phyloP scores from a whole-genome alignment of 2,329 filamentous ascomycete species.

The Cladophialophora psammophila region DNA sequence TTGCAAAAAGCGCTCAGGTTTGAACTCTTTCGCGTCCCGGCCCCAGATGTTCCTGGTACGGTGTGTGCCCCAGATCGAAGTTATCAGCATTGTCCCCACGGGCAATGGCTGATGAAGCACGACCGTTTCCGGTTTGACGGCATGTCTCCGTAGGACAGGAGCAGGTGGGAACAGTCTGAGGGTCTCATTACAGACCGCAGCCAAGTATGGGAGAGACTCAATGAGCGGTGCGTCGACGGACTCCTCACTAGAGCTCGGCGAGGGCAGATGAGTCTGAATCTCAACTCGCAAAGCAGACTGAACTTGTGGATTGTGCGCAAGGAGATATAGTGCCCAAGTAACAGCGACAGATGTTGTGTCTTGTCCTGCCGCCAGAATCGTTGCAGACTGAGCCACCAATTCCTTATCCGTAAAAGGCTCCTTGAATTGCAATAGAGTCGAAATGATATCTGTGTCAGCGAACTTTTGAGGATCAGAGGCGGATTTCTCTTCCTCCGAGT shows the following conservation, averaged over 20 bases:
- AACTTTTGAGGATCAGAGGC: neutral
- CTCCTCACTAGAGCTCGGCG: slow-evolving; percentile 35
- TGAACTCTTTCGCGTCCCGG: slow-evolving; percentile 73
- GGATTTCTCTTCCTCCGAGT: slow-evolving; percentile 10
- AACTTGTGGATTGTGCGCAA: slow-evolving; percentile 41
- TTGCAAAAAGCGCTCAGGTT: slow-evolving; percentile 77
- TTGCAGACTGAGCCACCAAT: slow-evolving; percentile 88
- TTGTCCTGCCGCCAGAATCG: slow-evolving; percentile 75
- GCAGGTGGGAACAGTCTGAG: slow-evolving; percentile 77
- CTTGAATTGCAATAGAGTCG: slow-evolving; percentile 20
- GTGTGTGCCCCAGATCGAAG: slow-evolving; percentile 74
- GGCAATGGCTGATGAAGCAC: slow-evolving; percentile 72
- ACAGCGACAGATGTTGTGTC: slow-evolving; percentile 43
- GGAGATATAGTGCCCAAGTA: slow-evolving; percentile 42
- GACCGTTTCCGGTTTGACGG: slow-evolving; percentile 62
- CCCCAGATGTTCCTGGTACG: slow-evolving; percentile 76
- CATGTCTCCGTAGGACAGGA: slow-evolving; percentile 69
- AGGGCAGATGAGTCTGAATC: slow-evolving; percentile 39
- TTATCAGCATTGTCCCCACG: slow-evolving; percentile 71
- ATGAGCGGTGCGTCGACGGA: slow-evolving; percentile 52
- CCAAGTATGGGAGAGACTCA: slow-evolving; percentile 78
- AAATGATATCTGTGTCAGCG: slow-evolving; percentile 22
- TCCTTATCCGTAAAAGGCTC: slow-evolving; percentile 73
- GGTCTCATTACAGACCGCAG: slow-evolving; percentile 79
- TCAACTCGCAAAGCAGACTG: slow-evolving; percentile 41